phyloP scores from a whole-genome alignment of 2,329 filamentous ascomycete species.

The Aspergillus vadensis region DNA sequence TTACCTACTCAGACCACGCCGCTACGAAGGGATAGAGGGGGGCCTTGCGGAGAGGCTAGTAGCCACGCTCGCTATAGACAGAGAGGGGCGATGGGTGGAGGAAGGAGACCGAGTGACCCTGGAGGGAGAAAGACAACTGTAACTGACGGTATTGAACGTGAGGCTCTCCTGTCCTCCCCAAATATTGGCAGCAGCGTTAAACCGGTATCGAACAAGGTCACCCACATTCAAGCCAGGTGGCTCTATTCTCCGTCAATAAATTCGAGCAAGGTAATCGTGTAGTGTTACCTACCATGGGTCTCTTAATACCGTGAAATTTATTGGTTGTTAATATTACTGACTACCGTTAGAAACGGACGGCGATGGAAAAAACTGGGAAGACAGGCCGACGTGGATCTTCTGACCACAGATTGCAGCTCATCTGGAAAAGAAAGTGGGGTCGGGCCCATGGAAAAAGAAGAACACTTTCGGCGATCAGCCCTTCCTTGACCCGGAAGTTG shows the following conservation, averaged over 20 bases:
- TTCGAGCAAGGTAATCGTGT: neutral
- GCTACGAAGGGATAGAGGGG: neutral
- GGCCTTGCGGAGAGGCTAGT: neutral
- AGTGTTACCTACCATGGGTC: neutral
- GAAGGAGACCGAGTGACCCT: neutral
- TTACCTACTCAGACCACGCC: conserved; percentile 4
- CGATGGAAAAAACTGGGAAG: conserved; percentile 4
- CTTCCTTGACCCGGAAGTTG: conserved; percentile 22
- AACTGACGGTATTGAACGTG: conserved; percentile 2
- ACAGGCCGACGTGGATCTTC: conserved; percentile 1
- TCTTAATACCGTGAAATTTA: neutral
- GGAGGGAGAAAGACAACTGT: neutral
- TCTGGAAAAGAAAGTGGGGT: conserved; percentile 13
- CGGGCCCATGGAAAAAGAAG: conserved; percentile 19
- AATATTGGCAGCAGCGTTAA: neutral
- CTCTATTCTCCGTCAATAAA: neutral
- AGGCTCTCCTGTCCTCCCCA: neutral
- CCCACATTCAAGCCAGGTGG: neutral
- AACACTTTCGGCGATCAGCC: conserved; percentile 22
- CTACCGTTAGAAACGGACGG: neutral
- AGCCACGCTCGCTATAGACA: too few relatives aligned
- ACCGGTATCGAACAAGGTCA: neutral
- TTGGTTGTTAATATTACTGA: neutral
- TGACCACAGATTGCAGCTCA: conserved; percentile 14
- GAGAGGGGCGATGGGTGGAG: neutral